Evolutionary conservation across 192 early-diverging fungal genomes (phyloP).

Genomic region (Ambispora gerdemannii): DNA sequence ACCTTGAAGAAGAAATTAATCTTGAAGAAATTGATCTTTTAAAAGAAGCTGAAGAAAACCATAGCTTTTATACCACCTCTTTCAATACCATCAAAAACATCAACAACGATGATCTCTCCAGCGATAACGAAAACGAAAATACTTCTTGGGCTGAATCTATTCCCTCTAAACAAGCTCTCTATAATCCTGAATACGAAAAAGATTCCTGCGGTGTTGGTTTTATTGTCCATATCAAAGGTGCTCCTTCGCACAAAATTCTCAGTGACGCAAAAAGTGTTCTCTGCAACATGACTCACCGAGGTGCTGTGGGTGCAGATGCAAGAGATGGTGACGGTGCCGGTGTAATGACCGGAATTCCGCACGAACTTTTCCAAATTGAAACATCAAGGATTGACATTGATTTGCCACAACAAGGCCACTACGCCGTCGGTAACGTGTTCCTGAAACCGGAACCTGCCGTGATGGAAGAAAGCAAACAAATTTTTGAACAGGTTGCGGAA

Average conservation of each 20-base stretch:
- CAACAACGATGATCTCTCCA: constrained; percentile 33
- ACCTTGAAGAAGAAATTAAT: neutral
- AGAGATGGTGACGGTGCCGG: constrained; percentile 99
- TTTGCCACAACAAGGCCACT: constrained; percentile 75
- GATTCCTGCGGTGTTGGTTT: constrained; percentile 98
- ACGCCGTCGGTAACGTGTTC: constrained; percentile 97
- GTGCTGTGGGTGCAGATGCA: constrained; percentile 88
- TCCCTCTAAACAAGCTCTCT: constrained; percentile 83
- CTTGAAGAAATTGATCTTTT: neutral
- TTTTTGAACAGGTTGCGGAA: constrained; percentile 78
- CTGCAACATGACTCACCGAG: constrained; percentile 99
- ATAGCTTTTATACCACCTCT: neutral
- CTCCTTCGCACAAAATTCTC: constrained; percentile 78
- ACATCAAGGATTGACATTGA: constrained; percentile 56
- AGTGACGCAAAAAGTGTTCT: constrained; percentile 86
- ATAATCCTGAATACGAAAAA: constrained; percentile 85
- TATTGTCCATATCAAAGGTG: constrained; percentile 91
- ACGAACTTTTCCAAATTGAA: constrained; percentile 75
- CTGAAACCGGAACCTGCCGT: constrained; percentile 64
- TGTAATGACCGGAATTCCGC: constrained; percentile 93
- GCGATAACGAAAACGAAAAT: constrained; percentile 32
- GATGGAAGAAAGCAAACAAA: constrained; percentile 63
- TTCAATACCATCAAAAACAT: constrained; percentile 34
- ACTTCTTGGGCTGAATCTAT: constrained; percentile 79
- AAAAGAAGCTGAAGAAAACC: neutral